Conservation (phyloP, 371 early-diverging fungal species). For the Apophysomyces elegans region DNA sequence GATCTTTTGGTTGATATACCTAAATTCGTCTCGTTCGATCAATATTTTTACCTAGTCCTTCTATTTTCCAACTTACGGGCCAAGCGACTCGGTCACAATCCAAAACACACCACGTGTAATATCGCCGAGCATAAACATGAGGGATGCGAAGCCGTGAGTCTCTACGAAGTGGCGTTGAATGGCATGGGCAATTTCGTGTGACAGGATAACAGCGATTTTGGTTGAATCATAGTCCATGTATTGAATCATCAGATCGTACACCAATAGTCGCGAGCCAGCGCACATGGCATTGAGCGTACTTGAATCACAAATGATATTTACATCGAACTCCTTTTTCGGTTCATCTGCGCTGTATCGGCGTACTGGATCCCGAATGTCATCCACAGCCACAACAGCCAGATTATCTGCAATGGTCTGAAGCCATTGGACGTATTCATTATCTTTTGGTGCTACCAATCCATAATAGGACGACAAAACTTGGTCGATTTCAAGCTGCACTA, state of each 20-base stretch:
- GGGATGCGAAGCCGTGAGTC: slow-evolving; percentile 56
- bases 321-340: slow-evolving; percentile 27
- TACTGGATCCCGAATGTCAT: slow-evolving; percentile 51
- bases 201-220: slow-evolving; percentile 60
- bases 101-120: slow-evolving; percentile 52
- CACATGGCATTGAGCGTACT: slow-evolving; percentile 54
- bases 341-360: slow-evolving; percentile 25
- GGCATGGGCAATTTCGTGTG: slow-evolving; percentile 68
- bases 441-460: slow-evolving; percentile 38
- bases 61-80: slow-evolving; percentile 32
- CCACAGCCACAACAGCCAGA: slow-evolving; percentile 36
- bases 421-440: slow-evolving; percentile 41
- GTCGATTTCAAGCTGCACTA: slow-evolving; percentile 38
- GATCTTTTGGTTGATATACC: slow-evolving; percentile 50
- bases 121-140: slow-evolving; percentile 53
- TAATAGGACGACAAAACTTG: slow-evolving; percentile 32
- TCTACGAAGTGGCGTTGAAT: slow-evolving; percentile 68
- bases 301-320: slow-evolving; percentile 42
- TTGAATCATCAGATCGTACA: slow-evolving; percentile 53
- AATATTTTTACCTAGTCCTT: not conserved
- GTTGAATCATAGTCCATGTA: slow-evolving; percentile 57
- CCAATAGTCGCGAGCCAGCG: slow-evolving; percentile 38
- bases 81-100: slow-evolving; percentile 51
- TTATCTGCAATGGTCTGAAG: slow-evolving; percentile 48
- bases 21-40: not conserved